Base-by-base conservation (phyloP, 768 basidiomycete species). In the Lanmaoa rubissima region DNA sequence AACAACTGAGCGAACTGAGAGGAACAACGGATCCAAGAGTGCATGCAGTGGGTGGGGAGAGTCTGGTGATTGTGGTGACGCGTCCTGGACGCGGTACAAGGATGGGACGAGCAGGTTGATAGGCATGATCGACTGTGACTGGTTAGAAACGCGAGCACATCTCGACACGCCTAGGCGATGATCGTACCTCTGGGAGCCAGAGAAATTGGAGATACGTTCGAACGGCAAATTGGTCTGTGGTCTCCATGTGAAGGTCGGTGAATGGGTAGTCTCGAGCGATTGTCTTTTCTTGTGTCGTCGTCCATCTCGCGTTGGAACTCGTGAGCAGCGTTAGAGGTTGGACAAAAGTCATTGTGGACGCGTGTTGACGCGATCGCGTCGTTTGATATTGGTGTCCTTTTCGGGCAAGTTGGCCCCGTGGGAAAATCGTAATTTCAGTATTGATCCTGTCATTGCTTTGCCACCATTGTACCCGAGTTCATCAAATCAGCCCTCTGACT, bases 181-280 rank as follows among this genome's bases (percentile, higher is more conserved):
- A n/a, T 6, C 71, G 50, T 61, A 89, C 89, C 74, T 90, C 82
- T 45, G 89, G 88, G 42, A 90, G 78, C 88, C 88, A 91, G 8
- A 91, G 77, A 61, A 86, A 88, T 62, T 90, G 87, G 44, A 88
- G 79, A 69, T 90, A 91, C 4, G 77, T 83, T n/a, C 85, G 76
- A 3, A 75, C 76, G 24, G 86, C 78, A 63, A 79, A 84, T 59
- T 86, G 79, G 17, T 83, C 85, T 17, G 79, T 74, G 0, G 77
- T 74, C 61, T 84, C 82, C 41, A 74, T 60, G 44, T 70, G 59
- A 35, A 76, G 43, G 21, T 78, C 75, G 43, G 64, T 51, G 51
- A 87, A 82, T 3, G 84, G 86, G 61, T 77, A 86, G 21, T 87
- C 86, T 40, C 73, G 73, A 3, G 77, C 74, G 31, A 89, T 69